Evolutionary conservation across 768 basidiomycete species (phyloP).

Genomic region (Pisolithus tinctorius): DNA sequence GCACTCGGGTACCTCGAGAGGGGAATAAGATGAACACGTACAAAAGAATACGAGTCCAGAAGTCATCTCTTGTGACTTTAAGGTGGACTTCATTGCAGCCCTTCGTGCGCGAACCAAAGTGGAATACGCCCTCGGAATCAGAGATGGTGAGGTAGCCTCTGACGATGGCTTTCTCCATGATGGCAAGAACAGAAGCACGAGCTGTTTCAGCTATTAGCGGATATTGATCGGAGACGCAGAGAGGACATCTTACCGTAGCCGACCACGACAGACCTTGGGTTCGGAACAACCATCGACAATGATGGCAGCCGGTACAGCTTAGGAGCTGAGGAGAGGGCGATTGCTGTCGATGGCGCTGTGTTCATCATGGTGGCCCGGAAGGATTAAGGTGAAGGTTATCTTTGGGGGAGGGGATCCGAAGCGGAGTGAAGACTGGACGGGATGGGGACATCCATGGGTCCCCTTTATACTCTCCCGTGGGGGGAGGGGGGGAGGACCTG

Average conservation of each 20-base stretch:
- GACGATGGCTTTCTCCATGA: conserved; percentile 51
- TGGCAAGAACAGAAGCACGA: conserved; percentile 51
- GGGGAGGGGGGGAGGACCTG: neutral
- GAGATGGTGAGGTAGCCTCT: conserved; percentile 55
- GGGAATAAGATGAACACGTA: conserved; percentile 27
- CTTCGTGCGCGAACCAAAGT: conserved; percentile 52
- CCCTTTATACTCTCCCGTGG: conserved; percentile 27
- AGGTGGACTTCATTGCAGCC: conserved; percentile 57
- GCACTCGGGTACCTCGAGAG: conserved; percentile 4
- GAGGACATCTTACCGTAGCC: conserved; percentile 18
- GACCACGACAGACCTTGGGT: conserved; percentile 21
- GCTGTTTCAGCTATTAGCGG: conserved; percentile 31
- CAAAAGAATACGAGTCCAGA: conserved; percentile 64
- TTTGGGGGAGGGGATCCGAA: neutral
- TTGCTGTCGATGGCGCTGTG: conserved; percentile 22
- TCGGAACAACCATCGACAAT: conserved; percentile 23
- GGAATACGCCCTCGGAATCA: conserved; percentile 52
- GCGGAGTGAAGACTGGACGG: conserved; percentile 1
- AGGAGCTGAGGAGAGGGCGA: conserved; percentile 24
- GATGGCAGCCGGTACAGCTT: conserved; percentile 30
- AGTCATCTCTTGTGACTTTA: conserved; percentile 51
- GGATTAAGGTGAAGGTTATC: neutral
- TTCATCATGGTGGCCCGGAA: conserved; percentile 19
- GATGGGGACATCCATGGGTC: conserved; percentile 10
- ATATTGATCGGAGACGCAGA: neutral